Conservation (phyloP, 192 early-diverging fungal species). For the Coemansia sp. region DNA sequence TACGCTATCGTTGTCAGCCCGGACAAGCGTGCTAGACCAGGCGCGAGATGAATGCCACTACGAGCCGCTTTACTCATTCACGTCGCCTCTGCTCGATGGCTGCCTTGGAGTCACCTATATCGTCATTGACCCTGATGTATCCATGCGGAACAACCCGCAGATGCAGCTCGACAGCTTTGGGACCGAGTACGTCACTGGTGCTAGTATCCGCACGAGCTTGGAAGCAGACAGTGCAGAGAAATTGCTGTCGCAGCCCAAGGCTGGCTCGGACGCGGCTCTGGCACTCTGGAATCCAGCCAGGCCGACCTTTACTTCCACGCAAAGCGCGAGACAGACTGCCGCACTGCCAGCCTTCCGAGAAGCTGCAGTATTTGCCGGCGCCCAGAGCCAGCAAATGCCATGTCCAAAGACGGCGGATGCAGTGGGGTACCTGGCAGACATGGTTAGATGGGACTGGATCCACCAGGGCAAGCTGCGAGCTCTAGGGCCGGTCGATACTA, state of each 20-base stretch:
- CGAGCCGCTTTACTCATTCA: slow-evolving; percentile 22
- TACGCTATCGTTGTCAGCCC: slow-evolving; percentile 15
- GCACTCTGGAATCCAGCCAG: too few species aligned
- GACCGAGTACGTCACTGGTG: neutral
- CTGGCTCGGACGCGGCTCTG: too few species aligned
- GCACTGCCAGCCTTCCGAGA: neutral
- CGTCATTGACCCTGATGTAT: slow-evolving; percentile 19
- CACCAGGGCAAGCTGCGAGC: slow-evolving; percentile 20
- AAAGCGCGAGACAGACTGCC: neutral
- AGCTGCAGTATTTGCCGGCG: neutral
- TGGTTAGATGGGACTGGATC: slow-evolving; percentile 36
- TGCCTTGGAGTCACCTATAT: slow-evolving; percentile 37
- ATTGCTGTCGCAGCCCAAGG: neutral
- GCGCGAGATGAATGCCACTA: slow-evolving; percentile 7
- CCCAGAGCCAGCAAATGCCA: neutral
- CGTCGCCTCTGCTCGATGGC: slow-evolving; percentile 23
- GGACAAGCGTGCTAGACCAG: neutral
- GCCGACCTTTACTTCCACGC: too few species aligned
- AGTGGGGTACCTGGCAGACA: slow-evolving; percentile 18
- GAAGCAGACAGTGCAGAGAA: too few species aligned
- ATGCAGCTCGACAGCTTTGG: slow-evolving; percentile 16
- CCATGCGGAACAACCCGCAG: slow-evolving; percentile 10
- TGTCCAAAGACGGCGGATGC: slow-evolving; percentile 4
- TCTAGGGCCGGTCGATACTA: neutral
- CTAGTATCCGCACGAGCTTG: slow-evolving; percentile 5